phyloP scores from a whole-genome alignment of 306 rosid genomes.

The Vicia villosa region DNA sequence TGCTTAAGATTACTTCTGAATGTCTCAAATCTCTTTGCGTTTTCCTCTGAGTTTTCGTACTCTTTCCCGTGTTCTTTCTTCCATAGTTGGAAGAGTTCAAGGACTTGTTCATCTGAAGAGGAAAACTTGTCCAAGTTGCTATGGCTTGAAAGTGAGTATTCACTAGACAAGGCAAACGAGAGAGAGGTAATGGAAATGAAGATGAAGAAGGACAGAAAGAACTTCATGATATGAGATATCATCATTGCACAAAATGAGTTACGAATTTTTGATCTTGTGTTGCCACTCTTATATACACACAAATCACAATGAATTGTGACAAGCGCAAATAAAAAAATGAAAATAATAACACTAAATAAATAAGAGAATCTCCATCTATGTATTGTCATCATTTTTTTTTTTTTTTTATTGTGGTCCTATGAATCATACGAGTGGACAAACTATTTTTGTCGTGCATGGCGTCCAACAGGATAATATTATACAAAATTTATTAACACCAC shows the following conservation, averaged over 20 bases:
- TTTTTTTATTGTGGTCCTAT: not conserved
- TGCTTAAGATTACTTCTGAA: conserved; percentile 57
- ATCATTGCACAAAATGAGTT: conserved; percentile 30
- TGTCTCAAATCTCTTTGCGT: conserved; percentile 39
- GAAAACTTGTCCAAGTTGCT: conserved; percentile 16
- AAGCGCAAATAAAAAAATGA: no score
- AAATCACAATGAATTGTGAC: no score
- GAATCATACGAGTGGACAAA: not conserved
- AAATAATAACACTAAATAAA: no score
- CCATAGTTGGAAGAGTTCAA: conserved; percentile 58
- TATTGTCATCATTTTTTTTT: not conserved
- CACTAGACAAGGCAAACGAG: conserved; percentile 40
- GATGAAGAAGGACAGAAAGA: conserved; percentile 29
- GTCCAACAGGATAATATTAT: no score
- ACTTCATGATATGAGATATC: conserved; percentile 39
- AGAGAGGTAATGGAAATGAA: conserved; percentile 28
- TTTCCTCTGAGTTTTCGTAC: conserved; percentile 49
- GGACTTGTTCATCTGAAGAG: conserved; percentile 47
- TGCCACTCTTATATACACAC: no score
- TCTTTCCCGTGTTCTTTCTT: conserved; percentile 49
- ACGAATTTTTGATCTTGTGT: not conserved
- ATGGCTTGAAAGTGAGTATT: not conserved
- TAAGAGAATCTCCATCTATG: no score
- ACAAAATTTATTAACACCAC: no score
- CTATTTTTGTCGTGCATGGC: not conserved